phyloP scores from a whole-genome alignment of 2,329 filamentous ascomycete genomes.

The Penicillium sp. region DNA sequence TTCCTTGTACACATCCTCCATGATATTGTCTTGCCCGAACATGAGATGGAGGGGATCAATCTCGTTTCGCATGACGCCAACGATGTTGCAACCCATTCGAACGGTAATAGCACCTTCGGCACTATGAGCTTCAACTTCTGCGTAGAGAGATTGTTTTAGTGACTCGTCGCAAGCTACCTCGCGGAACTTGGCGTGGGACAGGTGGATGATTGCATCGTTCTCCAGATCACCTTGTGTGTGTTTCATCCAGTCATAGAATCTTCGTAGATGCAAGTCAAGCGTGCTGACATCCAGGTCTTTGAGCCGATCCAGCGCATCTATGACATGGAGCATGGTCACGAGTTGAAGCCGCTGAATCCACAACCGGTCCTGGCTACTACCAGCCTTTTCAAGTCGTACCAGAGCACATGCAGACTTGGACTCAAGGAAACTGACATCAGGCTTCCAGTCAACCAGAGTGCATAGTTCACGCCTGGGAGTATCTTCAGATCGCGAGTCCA shows the following conservation, averaged over 20 bases:
- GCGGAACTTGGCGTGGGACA: conserved; percentile 30
- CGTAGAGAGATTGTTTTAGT: conserved; percentile 30
- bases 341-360: conserved; percentile 35
- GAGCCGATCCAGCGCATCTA: conserved; percentile 33
- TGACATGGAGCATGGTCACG: conserved; percentile 34
- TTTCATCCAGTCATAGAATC: conserved; percentile 38
- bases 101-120: conserved; percentile 37
- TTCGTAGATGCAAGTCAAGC: conserved; percentile 33
- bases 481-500: conserved; percentile 27
- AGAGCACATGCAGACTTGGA: conserved; percentile 21
- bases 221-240: conserved; percentile 24
- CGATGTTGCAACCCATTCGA: conserved; percentile 39
- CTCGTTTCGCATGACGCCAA: conserved; percentile 31
- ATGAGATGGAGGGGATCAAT: conserved; percentile 40
- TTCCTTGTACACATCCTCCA: conserved; percentile 36
- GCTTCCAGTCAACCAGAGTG: conserved; percentile 34
- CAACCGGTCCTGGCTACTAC: conserved; percentile 17
- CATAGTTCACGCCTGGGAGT: conserved; percentile 27
- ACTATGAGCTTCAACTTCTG: conserved; percentile 28
- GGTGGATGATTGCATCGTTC: conserved; percentile 29
- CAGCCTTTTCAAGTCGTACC: conserved; percentile 2
- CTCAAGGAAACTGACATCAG: conserved; percentile 30
- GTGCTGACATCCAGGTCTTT: conserved; percentile 15
- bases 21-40: conserved; percentile 38
- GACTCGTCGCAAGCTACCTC: conserved; percentile 20